Percentiles rank a stretch among this genome's conserved stretches.
phyloP scores from a whole-genome alignment of 75 land plant species.

The Larix kaempferi region DNA sequence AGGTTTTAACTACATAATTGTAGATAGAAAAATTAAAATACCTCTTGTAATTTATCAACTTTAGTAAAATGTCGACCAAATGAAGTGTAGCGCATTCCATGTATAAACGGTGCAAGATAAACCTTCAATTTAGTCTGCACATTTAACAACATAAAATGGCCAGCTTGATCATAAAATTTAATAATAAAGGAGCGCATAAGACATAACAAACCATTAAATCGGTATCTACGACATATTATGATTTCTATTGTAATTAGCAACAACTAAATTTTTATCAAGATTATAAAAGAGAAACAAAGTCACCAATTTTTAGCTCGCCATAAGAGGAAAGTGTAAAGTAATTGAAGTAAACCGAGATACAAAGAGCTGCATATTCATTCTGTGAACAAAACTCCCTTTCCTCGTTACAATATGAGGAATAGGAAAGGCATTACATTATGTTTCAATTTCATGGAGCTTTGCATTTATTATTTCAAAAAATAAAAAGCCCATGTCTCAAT shows the following conservation, averaged over 20 bases:
- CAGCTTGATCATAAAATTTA: background rate
- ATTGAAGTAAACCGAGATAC: too few species aligned
- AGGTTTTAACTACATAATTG: too few species aligned
- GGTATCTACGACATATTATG: background rate
- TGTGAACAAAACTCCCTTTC: too few species aligned
- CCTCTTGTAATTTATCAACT: slow-evolving; percentile 70
- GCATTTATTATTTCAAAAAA: too few species aligned
- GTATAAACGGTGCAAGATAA: slow-evolving; percentile 77
- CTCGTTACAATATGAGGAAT: too few species aligned
- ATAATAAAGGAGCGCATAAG: background rate
- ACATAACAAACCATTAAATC: background rate
- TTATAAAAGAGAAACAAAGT: background rate
- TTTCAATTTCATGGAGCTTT: too few species aligned
- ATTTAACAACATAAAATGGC: background rate
- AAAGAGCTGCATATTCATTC: too few species aligned
- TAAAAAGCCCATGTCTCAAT: too few species aligned
- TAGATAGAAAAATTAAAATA: background rate
- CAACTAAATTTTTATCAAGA: background rate
- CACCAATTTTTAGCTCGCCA: too few species aligned
- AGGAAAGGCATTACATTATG: too few species aligned
- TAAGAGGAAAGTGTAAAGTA: too few species aligned
- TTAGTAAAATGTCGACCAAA: slow-evolving; percentile 95
- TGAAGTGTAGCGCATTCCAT: slow-evolving; percentile 87
- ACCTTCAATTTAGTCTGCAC: slow-evolving; percentile 60
- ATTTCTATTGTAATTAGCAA: background rate